Evolutionary conservation across 73 alveolate species (phyloP), one percentile per base, ranked within the genome.

Genomic region (Diophrys appendiculata): DNA sequence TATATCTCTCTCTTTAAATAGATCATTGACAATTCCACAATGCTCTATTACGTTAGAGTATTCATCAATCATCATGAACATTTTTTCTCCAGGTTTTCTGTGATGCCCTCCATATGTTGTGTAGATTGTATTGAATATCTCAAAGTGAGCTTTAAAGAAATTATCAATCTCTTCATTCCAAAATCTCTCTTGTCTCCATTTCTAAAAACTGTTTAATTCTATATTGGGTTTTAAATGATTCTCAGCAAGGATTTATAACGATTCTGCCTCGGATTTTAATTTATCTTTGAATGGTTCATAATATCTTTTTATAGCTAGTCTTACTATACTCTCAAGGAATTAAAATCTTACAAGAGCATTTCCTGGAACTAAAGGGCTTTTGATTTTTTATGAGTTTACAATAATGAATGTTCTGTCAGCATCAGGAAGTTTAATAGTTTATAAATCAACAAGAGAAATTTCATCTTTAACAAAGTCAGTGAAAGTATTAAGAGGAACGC

Each of bases 11-110:
- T 81, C 82, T 33, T 67, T 90, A n/a, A 91, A 76, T 65, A 73
- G 76, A 72, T 89, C 97, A 78, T 91, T 92, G 72, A 68, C 78
- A 30, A 91, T 29, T 52, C 82, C 79, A 26, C 91, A 79, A 18
- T 34, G 29, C 3, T 65, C 72, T 29, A 92, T 67, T 27, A 91
- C 81, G 22, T 80, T 76, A 26, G 78, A 78, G 31, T 84, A 76
- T 74, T 88, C 97, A 52, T 91, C 95, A 0, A 84, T 30, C 30
- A 87, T 88, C 97, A 91, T 91, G 65, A 82, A 91, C 71, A 68
- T 71, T 78, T 85, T 73, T 53, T 91, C 68, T 25, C 93, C 93
- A 28, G 93, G 91, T 52, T 78, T 83, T 8, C 72, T 91, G 53
- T 88, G 78, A 56, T 52, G 54, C 1, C 75, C 87, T 32, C 88